Base-by-base conservation (phyloP, 371 early-diverging fungal species). In the Dichotomocladium elegans region DNA sequence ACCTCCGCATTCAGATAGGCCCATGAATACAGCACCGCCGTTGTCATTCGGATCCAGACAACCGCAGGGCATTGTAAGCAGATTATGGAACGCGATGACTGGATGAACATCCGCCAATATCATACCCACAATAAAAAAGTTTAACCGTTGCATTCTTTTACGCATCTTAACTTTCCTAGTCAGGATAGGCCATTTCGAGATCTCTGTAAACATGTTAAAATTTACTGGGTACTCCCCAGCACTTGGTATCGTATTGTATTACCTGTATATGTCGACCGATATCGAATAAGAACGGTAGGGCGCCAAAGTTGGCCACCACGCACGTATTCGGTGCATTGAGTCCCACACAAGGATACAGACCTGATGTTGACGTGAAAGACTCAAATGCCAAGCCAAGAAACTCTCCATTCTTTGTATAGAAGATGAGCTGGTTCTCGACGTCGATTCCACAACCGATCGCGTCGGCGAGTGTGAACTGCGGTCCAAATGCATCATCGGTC, bases 391-490 rank as follows among this genome's bases (percentile, higher is more conserved):
- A 71, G 51, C 94, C 95, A 24, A 96, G 78, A 56, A 79, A 75
- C 5, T 78, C 69, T 3, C 99, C 99, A 61, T 96, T 96, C 62
- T 92, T 94, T 10, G 95, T 95, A 69, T 87, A 99, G 57, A 93
- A 94, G 3, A 88, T 79, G 3, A 86, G 77, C 45, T 66, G 77
- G 41, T 74, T 79, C 21, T 77, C 58, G 68, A 95, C 93, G 70
- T 97, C 91, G 31, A 99, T 69, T 15, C 94, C 86, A 64, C 98
- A 97, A 0, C 99, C 99, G 43, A 96, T 83, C 0, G 84, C 79
- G 66, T 98, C 99, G 12, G 91, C 92, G 0, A 93, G 94, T n/a
- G 89, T 85, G 55, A 87, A 98, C 5, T 80, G 80, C 10, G 98
- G 98, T 1, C 98, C 99, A 63, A 87, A 98, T 7, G 77, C 63